Base-by-base conservation (phyloP, 2,329 filamentous ascomycete genomes). In the Diaporthe sp. region DNA sequence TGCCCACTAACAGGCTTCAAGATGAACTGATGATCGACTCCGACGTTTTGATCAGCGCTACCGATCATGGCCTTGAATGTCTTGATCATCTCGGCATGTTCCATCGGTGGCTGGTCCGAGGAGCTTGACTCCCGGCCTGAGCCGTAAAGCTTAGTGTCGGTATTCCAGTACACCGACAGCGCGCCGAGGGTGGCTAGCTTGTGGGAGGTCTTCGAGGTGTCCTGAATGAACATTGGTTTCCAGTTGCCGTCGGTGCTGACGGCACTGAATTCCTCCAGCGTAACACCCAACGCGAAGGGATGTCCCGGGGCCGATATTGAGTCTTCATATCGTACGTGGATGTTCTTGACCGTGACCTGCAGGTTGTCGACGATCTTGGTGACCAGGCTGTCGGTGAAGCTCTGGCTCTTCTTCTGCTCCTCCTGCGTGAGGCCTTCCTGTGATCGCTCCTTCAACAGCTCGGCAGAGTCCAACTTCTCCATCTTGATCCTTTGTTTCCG, bases 341-440 rank as follows among this genome's bases (percentile, higher is more conserved):
- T 98, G 83, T 98, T 99, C 88, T 98, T 98, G 84, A 99, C 93
- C 34, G 94, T 97, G 80, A 99, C 95, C 84, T 99, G 97, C 55
- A 99, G 89, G 82, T 99, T 99, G 88, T 99, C 97, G 82, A 98
- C 95, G 81, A 99, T 98, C 80, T 98, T 98, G 51, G 96, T 98
- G 65, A 96, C 93, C 79, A 99, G 86, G 83, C 96, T 98, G 80
- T 98, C 93, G 5, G 96, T 98, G 82, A 99, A 99, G 84, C 95
- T 98, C 87, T 99, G 96, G 83, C 94, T 98, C 86, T 98, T 98
- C 85, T 98, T 94, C 84, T 98, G 95, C 83, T 99, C 97, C 83
- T 99, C 97, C 79, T 93, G 92, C 81, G 94, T 98, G 89, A 98
- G 93, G 61, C 96, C 96, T 83, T 98, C 96, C n/a, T 93, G 92